phyloP scores from a whole-genome alignment of 805 yeast genomes.

The Brettanomyces custersianus region DNA sequence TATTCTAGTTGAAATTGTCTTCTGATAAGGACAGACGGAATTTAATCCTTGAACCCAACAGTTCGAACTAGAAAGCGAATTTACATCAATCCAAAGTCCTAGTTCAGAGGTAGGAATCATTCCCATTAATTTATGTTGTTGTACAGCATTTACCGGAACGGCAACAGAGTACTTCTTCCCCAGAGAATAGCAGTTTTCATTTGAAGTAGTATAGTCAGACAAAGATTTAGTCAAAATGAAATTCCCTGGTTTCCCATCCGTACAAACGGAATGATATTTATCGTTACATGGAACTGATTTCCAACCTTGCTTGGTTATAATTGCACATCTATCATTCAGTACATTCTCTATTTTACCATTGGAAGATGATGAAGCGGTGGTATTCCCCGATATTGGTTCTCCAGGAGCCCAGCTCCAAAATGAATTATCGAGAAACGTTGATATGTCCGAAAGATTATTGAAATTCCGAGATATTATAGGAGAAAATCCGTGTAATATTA shows the following conservation, averaged over 20 bases:
- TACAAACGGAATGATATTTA: constrained; percentile 47
- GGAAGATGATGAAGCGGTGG: constrained; percentile 3
- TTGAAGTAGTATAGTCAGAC: constrained; percentile 37
- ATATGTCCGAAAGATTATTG: constrained; percentile 20
- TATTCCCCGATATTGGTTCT: constrained; percentile 34
- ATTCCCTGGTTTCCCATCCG: constrained; percentile 27
- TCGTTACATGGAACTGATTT: constrained; percentile 57
- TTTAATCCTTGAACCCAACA: constrained; percentile 90
- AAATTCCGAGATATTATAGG: constrained; percentile 47
- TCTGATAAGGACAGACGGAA: constrained; percentile 71
- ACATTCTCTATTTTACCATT: constrained; percentile 2
- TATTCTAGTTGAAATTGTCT: constrained; percentile 41
- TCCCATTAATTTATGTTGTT: constrained; percentile 26
- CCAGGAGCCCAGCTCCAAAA: constrained; percentile 71
- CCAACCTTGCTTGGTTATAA: constrained; percentile 45
- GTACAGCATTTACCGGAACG: constrained; percentile 42
- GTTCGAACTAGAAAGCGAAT: constrained; percentile 59
- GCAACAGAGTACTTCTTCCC: constrained; percentile 27
- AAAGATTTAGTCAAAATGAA: constrained; percentile 34
- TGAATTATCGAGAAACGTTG: constrained; percentile 25
- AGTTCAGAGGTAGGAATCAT: constrained; percentile 16
- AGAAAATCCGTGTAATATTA: constrained; percentile 50
- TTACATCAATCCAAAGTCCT: constrained; percentile 72
- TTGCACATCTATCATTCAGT: constrained; percentile 31
- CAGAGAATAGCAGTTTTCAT: constrained; percentile 18